A percentile compares a stretch with the other conserved stretches of the same genome.
Conservation (phyloP, 2,329 filamentous ascomycete species). For the Aspergillus ochraceus region DNA sequence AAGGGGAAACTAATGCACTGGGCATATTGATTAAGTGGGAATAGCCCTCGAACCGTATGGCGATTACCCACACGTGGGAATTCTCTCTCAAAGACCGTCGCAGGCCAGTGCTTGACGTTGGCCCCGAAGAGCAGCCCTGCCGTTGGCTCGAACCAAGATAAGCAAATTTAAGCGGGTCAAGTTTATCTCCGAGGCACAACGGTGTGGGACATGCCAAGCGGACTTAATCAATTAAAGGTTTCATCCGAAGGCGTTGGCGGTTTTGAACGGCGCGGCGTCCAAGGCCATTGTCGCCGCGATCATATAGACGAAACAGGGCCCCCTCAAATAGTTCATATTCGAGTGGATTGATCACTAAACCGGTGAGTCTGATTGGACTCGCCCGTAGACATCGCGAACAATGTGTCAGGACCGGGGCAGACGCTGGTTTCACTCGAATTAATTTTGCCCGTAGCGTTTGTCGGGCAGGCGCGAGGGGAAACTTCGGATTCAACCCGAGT, state of each 20-base stretch:
- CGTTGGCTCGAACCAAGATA: constrained; percentile 11
- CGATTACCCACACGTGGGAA: not conserved
- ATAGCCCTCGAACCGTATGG: not conserved
- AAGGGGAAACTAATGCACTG: constrained; percentile 13
- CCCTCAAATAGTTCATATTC: constrained; percentile 3
- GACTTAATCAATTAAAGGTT: constrained; percentile 8
- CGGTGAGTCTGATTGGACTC: constrained; percentile 9
- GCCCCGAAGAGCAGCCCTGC: not conserved
- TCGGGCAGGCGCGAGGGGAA: not conserved
- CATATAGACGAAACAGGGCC: constrained; percentile 15
- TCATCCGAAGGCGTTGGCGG: constrained; percentile 12
- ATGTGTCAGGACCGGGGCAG: not conserved
- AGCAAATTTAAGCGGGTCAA: constrained; percentile 11
- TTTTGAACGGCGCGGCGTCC: constrained; percentile 11
- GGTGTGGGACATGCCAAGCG: constrained; percentile 13
- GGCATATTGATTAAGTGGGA: constrained; percentile 16
- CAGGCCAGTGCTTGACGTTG: not conserved
- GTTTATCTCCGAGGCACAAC: constrained; percentile 2
- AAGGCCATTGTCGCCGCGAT: constrained; percentile 3
- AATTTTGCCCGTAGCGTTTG: not conserved
- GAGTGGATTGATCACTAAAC: constrained; percentile 17
- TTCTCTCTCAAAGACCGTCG: not conserved
- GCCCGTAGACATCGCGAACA: not conserved
- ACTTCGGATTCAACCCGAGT: not conserved
- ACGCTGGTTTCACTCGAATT: not conserved